Base-by-base conservation (phyloP, 257 asterid genomes). In the Prunella vulgaris region DNA sequence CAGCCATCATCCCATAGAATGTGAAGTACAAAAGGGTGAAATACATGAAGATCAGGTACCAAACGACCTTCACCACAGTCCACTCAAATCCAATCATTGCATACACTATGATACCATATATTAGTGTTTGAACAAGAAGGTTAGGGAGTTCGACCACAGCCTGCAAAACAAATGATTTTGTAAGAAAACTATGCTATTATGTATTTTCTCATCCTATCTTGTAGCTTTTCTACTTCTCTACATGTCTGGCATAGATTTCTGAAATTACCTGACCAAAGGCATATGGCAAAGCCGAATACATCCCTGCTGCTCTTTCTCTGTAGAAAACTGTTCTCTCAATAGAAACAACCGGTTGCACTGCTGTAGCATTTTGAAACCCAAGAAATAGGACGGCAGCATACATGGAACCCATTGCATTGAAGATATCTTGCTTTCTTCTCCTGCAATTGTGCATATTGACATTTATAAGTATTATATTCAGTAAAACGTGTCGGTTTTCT, bases 341-440 rank as follows among this genome's bases (percentile, higher is more conserved):
- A 0, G 93, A 90, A 6, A 93, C 83, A 5, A 90, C 84, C 12
- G 97, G 97, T 76, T 90, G 98, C 54, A 93, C 95, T 0, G 96
- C 76, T 12, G 88, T 59, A 1, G 90, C 85, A 21, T 90, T 88
- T 72, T 85, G 92, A 9, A 87, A 68, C 1, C 98, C 98, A 4
- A 90, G 74, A 75, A 88, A 93, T 0, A 88, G 69, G 32, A 93
- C 89, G 1, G 98, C 80, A 1, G 81, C 80, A 66, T 86, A 87
- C 94, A 90, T 90, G n/a, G 97, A 86, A 30, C 98, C 98, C 84
- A 90, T 80, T 10, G 96, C 98, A 66, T 86, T 93, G 46, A 86
- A 79, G 17, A 93, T 32, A 77, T 90, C 98, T 71, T 88, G 93
- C 17, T 33, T 76, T 64, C 64, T 80, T 40, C 28, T 7, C 92